A percentile compares a stretch with the other conserved stretches of the same genome.
phyloP scores from a whole-genome alignment of 331 rosid species.

The Acacia concinna region DNA sequence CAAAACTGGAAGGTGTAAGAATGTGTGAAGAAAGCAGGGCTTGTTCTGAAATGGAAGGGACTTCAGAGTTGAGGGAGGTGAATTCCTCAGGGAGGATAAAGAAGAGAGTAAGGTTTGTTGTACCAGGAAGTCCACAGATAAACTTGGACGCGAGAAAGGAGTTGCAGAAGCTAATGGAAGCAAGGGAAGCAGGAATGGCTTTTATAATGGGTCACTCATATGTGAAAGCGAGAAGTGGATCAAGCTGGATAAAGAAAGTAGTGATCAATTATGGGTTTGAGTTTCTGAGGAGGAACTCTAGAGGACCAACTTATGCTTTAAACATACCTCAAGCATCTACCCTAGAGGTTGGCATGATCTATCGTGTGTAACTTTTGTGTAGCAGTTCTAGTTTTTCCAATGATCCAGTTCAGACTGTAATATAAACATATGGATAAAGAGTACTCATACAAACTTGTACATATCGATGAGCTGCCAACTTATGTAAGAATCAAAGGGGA shows the following conservation, averaged over 20 bases:
- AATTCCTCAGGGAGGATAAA: constrained; percentile 47
- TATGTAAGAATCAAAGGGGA: neutral
- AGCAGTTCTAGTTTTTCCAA: neutral
- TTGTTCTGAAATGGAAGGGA: constrained; percentile 34
- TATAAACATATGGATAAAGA: constrained; percentile 42
- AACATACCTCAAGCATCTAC: constrained; percentile 88
- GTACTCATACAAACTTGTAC: constrained; percentile 25
- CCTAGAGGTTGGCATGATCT: constrained; percentile 91
- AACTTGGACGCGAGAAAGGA: constrained; percentile 56
- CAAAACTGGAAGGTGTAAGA: constrained; percentile 60
- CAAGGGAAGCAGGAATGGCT: constrained; percentile 91
- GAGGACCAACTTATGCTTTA: constrained; percentile 80
- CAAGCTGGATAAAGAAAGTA: constrained; percentile 72
- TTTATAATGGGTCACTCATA: constrained; percentile 91
- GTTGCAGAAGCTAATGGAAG: constrained; percentile 83
- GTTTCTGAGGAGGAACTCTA: constrained; percentile 86
- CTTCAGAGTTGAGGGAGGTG: constrained; percentile 65
- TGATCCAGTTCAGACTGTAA: neutral
- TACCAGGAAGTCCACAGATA: constrained; percentile 69
- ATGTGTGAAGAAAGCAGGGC: constrained; percentile 53
- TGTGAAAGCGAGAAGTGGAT: constrained; percentile 87
- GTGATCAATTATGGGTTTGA: constrained; percentile 84
- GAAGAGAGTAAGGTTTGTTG: constrained; percentile 76
- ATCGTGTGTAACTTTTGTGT: constrained; percentile 49
- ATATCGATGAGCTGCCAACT: constrained; percentile 20